Evolutionary conservation across 2,329 filamentous ascomycete species (phyloP), one percentile per base, ranked within the genome.

Genomic region (Xenoacremonium recifei): DNA sequence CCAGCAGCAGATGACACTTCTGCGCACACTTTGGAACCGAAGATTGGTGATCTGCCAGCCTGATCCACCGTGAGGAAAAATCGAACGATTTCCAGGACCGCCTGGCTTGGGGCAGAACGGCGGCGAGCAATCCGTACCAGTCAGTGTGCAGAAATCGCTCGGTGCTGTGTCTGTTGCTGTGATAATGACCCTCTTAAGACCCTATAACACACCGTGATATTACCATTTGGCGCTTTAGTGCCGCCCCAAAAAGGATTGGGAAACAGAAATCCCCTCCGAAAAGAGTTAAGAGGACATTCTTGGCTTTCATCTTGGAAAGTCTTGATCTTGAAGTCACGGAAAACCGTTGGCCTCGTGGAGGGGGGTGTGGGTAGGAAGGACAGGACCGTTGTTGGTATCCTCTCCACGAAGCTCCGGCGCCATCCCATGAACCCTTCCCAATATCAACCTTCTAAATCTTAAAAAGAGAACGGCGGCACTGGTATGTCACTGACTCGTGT

Each of bases 181-280:
- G 47, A 53, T 57, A 57, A 33, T 48, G 48, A 45, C 49, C 50
- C 50, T 58, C 40, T 56, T 58, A 58, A 53, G 49, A 45, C 41
- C 49, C 54, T 57, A 57, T 57, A 57, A 56, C 41, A 46, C 41
- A 33, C 16, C 45, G 45, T 47, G 30, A 46, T 58, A 56, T 58
- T 47, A 47, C 44, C 49, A 33, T 44, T 46, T 40, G 37, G 35
- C 25, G 31, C 39, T 38, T 35, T 42, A 40, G 44, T 41, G 39
- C 40, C 44, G 35, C 16, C 6, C 13, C 18, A 25, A 37, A 40
- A 42, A 30, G 40, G 41, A 45, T 45, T 37, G n/a, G n/a, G 37
- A 39, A 48, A 42, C 42, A 48, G 23, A 27, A 27, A 7, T 35
- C 42, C 39, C 45, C 44, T 33, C 31, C 27, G 30, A 39, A 41